Percentiles rank a stretch among this genome's conserved stretches.
Evolutionary conservation across 1,284 basidiomycete species (phyloP).

Genomic region (Puccinia brachypodii): DNA sequence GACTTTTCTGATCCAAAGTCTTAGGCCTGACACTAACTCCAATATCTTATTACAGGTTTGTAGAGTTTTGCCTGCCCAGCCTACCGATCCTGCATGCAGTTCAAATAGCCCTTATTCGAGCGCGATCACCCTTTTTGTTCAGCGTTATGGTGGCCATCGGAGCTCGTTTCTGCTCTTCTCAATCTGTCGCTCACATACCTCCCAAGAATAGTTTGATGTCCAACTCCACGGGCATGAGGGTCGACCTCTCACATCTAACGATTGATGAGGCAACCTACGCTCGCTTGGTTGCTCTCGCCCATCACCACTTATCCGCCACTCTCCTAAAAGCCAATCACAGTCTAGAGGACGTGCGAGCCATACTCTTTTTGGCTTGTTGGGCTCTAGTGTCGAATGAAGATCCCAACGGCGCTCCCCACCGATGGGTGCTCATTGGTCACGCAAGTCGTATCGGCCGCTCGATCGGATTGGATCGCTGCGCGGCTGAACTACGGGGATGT

Average conservation of each 20-base stretch:
- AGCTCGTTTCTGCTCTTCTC: constrained; percentile 46
- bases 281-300: constrained; percentile 31
- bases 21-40: background rate
- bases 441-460: constrained; percentile 36
- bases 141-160: constrained; percentile 42
- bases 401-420: constrained; percentile 37
- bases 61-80: constrained; percentile 43
- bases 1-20: background rate
- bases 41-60: constrained; percentile 20
- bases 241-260: background rate
- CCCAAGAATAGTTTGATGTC: background rate
- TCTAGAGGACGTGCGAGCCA: constrained; percentile 38
- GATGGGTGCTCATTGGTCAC: constrained; percentile 47
- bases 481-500: background rate
- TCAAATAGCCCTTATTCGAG: constrained; percentile 29
- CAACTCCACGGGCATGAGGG: background rate
- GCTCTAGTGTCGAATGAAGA: constrained; percentile 35
- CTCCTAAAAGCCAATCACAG: constrained; percentile 29
- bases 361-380: constrained; percentile 45
- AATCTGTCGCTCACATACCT: constrained; percentile 29
- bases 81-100: constrained; percentile 41
- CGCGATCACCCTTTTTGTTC: constrained; percentile 41
- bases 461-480: constrained; percentile 32
- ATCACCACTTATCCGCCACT: constrained; percentile 32
- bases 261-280: constrained; percentile 38